These are phyloP conservation scores for Pythium aquatile DNA, from an alignment of 352 stramenopile species.

Conservation along the genomic window DNA sequence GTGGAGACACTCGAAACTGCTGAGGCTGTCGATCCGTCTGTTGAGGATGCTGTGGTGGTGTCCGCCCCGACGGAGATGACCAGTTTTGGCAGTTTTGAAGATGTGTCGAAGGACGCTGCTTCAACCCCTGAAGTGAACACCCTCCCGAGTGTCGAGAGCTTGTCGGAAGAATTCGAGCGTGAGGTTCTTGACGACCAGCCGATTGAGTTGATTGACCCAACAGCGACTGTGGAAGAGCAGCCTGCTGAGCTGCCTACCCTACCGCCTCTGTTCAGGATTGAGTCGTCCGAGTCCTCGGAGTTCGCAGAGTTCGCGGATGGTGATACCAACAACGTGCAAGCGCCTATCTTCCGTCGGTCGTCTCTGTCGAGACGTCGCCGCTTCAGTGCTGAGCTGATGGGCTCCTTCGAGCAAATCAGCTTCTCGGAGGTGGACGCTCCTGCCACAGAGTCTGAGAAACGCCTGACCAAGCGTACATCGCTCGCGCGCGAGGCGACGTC, in stretches of 20 bases:
- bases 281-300: conserved; percentile 31
- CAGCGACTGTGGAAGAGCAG: not conserved
- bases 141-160: not conserved
- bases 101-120: not conserved
- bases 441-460: not conserved
- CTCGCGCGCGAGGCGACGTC: conserved; percentile 24
- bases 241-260: not conserved
- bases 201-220: not conserved
- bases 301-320: conserved; percentile 12
- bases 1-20: no score
- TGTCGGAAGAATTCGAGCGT: not conserved
- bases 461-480: conserved; percentile 7
- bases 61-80: not conserved
- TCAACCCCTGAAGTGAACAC: not conserved
- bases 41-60: not conserved
- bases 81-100: not conserved
- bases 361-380: conserved; percentile 41
- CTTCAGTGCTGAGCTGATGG: conserved; percentile 64
- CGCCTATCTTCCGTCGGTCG: conserved; percentile 11
- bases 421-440: not conserved
- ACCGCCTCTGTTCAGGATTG: conserved; percentile 31
- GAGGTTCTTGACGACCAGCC: not conserved
- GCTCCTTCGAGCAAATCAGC: conserved; percentile 49
- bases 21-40: not conserved
- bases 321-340: conserved; percentile 2